Percentiles rank a stretch among this genome's conserved stretches.
phyloP scores from a whole-genome alignment of 257 asterid genomes.

The Penstemon newberryi region DNA sequence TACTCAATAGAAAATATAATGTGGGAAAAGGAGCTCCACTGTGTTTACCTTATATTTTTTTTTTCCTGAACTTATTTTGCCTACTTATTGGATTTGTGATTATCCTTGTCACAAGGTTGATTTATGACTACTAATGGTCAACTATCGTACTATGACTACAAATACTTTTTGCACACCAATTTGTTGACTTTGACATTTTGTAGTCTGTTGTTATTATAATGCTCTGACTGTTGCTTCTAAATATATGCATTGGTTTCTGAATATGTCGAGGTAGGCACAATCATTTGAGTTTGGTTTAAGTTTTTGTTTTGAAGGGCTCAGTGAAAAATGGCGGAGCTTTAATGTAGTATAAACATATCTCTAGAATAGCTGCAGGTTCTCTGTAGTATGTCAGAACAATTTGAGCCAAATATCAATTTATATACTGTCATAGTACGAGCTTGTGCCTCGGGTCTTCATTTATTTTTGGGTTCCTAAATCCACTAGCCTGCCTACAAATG shows the following conservation, averaged over 20 bases:
- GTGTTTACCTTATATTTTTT: background rate
- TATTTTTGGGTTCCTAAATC: background rate
- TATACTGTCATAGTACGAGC: conserved; percentile 7
- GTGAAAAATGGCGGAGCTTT: background rate
- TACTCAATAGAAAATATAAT: conserved; percentile 3
- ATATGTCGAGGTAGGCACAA: background rate
- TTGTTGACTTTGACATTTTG: too few relatives aligned
- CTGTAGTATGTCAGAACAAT: background rate
- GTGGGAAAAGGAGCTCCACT: background rate
- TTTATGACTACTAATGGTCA: background rate
- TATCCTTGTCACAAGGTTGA: background rate
- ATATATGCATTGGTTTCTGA: background rate
- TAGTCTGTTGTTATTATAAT: background rate
- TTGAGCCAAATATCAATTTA: background rate
- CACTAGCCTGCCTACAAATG: conserved; percentile 4
- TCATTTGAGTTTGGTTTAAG: background rate
- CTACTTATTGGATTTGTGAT: background rate
- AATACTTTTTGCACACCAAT: too few relatives aligned
- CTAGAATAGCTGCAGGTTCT: background rate
- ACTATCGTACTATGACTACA: background rate
- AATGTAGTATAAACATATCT: background rate
- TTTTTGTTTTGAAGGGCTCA: background rate
- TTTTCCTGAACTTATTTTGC: background rate
- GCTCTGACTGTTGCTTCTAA: background rate
- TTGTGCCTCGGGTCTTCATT: conserved; percentile 1